These are phyloP conservation scores for Platanthera zijinensis DNA, from an alignment of 106 monocot species.

Conservation along the genomic window DNA sequence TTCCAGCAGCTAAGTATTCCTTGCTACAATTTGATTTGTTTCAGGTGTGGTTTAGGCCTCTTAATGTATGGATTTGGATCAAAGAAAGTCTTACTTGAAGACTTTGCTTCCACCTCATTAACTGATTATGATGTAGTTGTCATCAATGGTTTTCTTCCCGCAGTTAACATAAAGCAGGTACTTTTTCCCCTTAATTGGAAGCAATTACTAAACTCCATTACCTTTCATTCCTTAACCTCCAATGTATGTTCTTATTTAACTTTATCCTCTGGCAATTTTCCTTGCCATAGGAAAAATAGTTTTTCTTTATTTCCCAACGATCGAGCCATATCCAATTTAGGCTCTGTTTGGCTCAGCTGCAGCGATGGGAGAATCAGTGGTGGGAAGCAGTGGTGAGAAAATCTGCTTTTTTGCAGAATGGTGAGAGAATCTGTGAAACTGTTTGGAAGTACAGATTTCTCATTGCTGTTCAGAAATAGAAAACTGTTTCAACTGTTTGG, in stretches of 20 bases:
- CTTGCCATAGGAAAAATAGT: background rate
- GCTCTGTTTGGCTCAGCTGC: no score
- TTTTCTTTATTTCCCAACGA: no score
- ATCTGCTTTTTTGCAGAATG: no score
- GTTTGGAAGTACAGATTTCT: no score
- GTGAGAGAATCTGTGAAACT: no score
- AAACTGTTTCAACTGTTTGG: no score
- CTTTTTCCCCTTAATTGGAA: background rate
- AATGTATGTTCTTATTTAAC: background rate
- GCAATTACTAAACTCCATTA: background rate
- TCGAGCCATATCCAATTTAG: no score
- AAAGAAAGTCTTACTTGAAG: slow-evolving; percentile 83
- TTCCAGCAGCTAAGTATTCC: background rate
- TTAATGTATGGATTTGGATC: slow-evolving; percentile 98
- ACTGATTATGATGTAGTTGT: slow-evolving; percentile 69
- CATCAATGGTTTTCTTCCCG: slow-evolving; percentile 88
- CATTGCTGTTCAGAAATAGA: no score
- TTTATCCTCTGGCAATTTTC: background rate
- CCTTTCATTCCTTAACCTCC: background rate
- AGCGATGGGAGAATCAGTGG: no score
- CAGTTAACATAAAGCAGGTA: slow-evolving; percentile 84
- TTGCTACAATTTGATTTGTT: background rate
- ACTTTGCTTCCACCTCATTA: slow-evolving; percentile 72
- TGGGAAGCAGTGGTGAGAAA: no score
- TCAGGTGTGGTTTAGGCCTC: slow-evolving; percentile 89